These are phyloP conservation scores for Thelonectria rubi DNA, from an alignment of 2,329 filamentous ascomycete species.

Conservation along the genomic window DNA sequence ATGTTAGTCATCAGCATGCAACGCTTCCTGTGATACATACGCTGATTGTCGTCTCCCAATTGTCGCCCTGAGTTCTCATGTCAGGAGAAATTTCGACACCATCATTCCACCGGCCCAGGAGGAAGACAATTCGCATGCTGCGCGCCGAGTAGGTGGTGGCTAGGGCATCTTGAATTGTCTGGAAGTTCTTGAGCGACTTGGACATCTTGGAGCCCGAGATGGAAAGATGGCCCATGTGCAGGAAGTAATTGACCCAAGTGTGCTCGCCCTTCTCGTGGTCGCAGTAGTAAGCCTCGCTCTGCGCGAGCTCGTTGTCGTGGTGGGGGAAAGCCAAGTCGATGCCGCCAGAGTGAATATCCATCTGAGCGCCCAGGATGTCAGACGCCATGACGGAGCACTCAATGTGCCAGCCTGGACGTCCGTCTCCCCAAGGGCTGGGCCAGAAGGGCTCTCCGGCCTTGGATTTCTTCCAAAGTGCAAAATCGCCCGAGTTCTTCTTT, in stretches of 20 bases:
- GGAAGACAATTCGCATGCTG: conserved; percentile 83
- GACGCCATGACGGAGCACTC: conserved; percentile 97
- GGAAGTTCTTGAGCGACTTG: conserved; percentile 95
- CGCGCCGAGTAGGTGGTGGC: conserved; percentile 76
- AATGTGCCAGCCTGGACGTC: conserved; percentile 94
- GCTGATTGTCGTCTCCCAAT: conserved; percentile 83
- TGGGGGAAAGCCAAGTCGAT: conserved; percentile 92
- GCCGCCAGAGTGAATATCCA: conserved; percentile 94
- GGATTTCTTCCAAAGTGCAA: conserved; percentile 92
- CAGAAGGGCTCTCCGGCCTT: conserved; percentile 93
- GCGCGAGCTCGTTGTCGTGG: conserved; percentile 91
- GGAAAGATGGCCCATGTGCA: conserved; percentile 89
- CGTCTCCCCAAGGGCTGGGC: conserved; percentile 87
- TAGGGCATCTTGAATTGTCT: conserved; percentile 87
- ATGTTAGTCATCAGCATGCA: conserved; percentile 29
- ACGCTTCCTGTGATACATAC: conserved; percentile 47
- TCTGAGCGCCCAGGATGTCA: conserved; percentile 81
- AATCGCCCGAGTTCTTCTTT: conserved; percentile 84
- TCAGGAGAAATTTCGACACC: conserved; percentile 90
- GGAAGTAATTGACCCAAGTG: conserved; percentile 95
- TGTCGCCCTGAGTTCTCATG: conserved; percentile 76
- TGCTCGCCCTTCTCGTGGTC: conserved; percentile 60
- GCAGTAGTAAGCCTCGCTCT: conserved; percentile 86
- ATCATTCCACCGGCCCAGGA: conserved; percentile 89
- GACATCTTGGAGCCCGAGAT: conserved; percentile 96